Base-by-base conservation (phyloP, 1,139 yeast genomes). In the Blastobotrys capitulatus region DNA sequence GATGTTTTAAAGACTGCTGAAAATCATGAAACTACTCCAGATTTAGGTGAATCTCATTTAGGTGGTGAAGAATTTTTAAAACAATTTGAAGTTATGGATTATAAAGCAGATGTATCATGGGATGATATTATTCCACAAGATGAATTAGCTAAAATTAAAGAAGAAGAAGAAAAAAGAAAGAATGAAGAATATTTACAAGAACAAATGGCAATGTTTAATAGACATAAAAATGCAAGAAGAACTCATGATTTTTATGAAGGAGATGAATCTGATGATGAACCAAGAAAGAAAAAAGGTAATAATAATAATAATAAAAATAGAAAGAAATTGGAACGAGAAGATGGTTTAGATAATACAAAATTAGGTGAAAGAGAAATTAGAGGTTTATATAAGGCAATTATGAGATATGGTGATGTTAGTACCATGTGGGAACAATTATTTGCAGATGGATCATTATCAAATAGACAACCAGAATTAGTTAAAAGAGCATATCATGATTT, bases 81-180 rank as follows among this genome's bases (percentile, higher is more conserved):
- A 62, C 99, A 94, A 68, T 94, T 94, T 67, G 98, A 94, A 68
- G 98, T 94, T 49, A 94, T 98, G 0, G 98, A 94, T 67, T 94
- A 90, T 68, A 94, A 94, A 69, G 97, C 98, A 0, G 97, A 94
- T 66, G 89, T 92, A 52, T 95, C 89, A 58, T 94, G 99, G 99
- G 98, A 94, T 70, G 99, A 94, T 66, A 94, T 94, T 60, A 94
- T 94, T 60, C 99, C 99, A 0, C 94, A 88, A 57, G 96, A 88
- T 47, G 98, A 94, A 67, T 75, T 94, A 54, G 78, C 81, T 51
- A 86, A 86, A 64, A 76, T 94, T 62, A 92, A 94, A 66, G 96
- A 86, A 55, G 96, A 89, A 53, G 98, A 92, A 62, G 84, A 85
- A 73, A 82, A 82, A 65, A 79, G 86, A 49, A 80, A 83, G 42